Evolutionary conservation across 495 filamentous ascomycete genomes (phyloP).

Genomic region (Amphirosellinia nigrospora): DNA sequence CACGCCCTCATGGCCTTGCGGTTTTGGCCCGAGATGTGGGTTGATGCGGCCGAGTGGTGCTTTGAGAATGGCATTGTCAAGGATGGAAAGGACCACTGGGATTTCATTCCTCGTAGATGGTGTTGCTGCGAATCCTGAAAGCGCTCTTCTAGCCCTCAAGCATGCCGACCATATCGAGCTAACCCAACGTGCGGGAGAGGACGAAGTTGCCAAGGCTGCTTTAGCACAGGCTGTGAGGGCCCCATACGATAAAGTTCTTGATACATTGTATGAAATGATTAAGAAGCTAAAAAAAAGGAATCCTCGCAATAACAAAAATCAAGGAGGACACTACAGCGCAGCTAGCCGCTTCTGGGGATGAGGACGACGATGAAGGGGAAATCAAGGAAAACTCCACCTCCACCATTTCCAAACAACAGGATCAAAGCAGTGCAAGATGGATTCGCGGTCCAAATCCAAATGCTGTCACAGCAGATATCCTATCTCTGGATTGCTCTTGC

Average conservation of each 20-base stretch:
- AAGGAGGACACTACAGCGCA: slow-evolving; percentile 61
- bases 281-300: slow-evolving; percentile 75
- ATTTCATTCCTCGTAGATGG: slow-evolving; percentile 77
- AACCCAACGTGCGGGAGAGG: slow-evolving; percentile 69
- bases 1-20: slow-evolving; percentile 91
- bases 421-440: slow-evolving; percentile 74
- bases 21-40: slow-evolving; percentile 96
- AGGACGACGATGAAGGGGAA: slow-evolving; percentile 69
- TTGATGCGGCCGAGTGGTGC: slow-evolving; percentile 92
- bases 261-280: slow-evolving; percentile 81
- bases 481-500: slow-evolving; percentile 95
- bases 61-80: slow-evolving; percentile 69
- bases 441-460: slow-evolving; percentile 70
- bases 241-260: slow-evolving; percentile 81
- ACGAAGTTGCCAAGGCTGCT: slow-evolving; percentile 68
- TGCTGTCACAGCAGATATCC: slow-evolving; percentile 79
- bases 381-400: slow-evolving; percentile 60
- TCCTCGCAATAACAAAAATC: slow-evolving; percentile 71
- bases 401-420: slow-evolving; percentile 65
- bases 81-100: slow-evolving; percentile 66
- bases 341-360: slow-evolving; percentile 52
- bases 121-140: slow-evolving; percentile 90
- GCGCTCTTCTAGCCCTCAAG: slow-evolving; percentile 85
- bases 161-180: slow-evolving; percentile 84
- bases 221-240: slow-evolving; percentile 77